Conservation (phyloP, 352 stramenopile species). For the Elongisporangium anandrum region DNA sequence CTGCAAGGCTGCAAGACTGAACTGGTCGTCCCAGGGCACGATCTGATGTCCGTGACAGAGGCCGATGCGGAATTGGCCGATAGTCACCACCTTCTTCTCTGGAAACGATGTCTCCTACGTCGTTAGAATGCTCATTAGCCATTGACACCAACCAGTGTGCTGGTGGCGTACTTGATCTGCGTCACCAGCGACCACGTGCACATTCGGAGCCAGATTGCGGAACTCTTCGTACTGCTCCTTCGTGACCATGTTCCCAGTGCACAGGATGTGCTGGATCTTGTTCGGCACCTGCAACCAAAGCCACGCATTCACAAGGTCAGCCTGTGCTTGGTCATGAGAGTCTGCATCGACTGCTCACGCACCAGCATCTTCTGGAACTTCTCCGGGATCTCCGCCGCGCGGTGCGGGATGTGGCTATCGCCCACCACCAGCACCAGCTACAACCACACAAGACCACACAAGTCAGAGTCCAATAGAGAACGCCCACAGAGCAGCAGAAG, state of each 20-base stretch:
- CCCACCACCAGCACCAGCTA: slow-evolving; percentile 97
- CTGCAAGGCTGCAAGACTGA: slow-evolving; percentile 85
- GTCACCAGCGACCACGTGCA: slow-evolving; percentile 95
- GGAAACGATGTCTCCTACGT: slow-evolving; percentile 80
- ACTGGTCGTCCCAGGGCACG: slow-evolving; percentile 88
- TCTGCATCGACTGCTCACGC: background rate
- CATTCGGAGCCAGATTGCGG: slow-evolving; percentile 92
- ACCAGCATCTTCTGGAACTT: slow-evolving; percentile 95
- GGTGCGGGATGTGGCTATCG: slow-evolving; percentile 96
- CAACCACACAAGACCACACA: slow-evolving; percentile 5
- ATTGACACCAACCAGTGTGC: background rate
- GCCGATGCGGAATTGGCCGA: slow-evolving; percentile 96
- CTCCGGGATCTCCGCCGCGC: slow-evolving; percentile 92
- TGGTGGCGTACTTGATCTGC: slow-evolving; percentile 80
- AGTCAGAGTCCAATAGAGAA: background rate
- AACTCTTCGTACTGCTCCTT: slow-evolving; percentile 96
- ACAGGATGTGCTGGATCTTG: slow-evolving; percentile 98
- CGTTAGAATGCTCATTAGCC: background rate
- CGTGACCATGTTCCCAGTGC: slow-evolving; percentile 96
- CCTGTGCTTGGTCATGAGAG: too few relatives aligned
- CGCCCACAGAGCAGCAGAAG: background rate
- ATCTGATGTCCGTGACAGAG: slow-evolving; percentile 97
- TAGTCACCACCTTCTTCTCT: slow-evolving; percentile 94
- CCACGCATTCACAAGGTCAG: background rate
- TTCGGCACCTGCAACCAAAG: slow-evolving; percentile 93